Evolutionary conservation across 2,329 filamentous ascomycete species (phyloP).

Genomic region (Phialocephala subalpina): DNA sequence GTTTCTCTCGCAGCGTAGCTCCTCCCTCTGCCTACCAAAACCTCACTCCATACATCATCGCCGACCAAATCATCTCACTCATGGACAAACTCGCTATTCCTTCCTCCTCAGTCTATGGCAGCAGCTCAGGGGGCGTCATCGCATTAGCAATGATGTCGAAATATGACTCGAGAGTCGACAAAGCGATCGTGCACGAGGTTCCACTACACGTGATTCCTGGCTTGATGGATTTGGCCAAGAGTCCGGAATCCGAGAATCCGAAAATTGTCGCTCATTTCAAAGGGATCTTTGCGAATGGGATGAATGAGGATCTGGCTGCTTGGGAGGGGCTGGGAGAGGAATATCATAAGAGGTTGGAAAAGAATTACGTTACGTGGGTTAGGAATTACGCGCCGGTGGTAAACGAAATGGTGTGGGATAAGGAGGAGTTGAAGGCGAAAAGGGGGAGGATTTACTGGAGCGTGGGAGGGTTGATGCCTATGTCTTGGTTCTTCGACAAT

Average conservation of each 20-base stretch:
- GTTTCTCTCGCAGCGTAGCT: slow-evolving; percentile 26
- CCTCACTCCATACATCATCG: slow-evolving; percentile 16
- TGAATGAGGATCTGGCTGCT: slow-evolving; percentile 22
- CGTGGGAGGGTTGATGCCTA: slow-evolving; percentile 19
- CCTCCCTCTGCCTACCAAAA: slow-evolving; percentile 16
- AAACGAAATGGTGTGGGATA: slow-evolving; percentile 14
- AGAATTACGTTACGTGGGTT: slow-evolving; percentile 30
- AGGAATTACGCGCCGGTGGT: slow-evolving; percentile 22
- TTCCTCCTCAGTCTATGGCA: slow-evolving; percentile 22
- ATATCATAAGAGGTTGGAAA: slow-evolving; percentile 30
- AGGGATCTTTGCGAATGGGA: slow-evolving; percentile 15
- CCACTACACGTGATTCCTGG: slow-evolving; percentile 13
- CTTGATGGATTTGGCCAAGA: background rate
- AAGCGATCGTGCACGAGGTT: slow-evolving; percentile 26
- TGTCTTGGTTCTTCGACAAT: slow-evolving; percentile 24
- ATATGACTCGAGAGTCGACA: slow-evolving; percentile 21
- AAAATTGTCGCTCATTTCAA: slow-evolving; percentile 18
- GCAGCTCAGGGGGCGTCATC: slow-evolving; percentile 27
- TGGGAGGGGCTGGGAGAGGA: slow-evolving; percentile 27
- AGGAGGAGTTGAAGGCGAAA: slow-evolving; percentile 20
- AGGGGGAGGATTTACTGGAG: slow-evolving; percentile 23
- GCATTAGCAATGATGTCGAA: slow-evolving; percentile 21
- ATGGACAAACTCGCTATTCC: slow-evolving; percentile 28
- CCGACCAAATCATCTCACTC: slow-evolving; percentile 28
- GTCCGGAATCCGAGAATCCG: slow-evolving; percentile 12